Percentiles rank a stretch among this genome's conserved stretches.
phyloP scores from a whole-genome alignment of 2,329 filamentous ascomycete genomes.

The Metarhizium anisopliae region DNA sequence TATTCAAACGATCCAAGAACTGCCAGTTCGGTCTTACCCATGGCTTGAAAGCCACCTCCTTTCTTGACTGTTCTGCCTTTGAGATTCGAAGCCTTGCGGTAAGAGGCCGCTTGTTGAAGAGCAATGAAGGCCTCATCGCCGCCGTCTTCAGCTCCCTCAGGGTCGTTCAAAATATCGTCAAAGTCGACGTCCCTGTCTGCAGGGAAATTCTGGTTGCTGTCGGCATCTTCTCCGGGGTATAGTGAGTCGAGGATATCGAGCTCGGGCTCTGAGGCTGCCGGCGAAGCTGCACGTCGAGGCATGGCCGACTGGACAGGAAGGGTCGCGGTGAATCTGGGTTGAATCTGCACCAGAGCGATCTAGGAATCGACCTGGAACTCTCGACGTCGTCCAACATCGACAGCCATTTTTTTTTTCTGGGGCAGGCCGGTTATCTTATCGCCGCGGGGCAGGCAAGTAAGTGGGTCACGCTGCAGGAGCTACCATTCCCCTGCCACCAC shows the following conservation, averaged over 20 bases:
- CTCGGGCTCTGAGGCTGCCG: conserved; percentile 78
- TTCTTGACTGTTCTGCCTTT: conserved; percentile 88
- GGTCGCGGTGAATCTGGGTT: neutral
- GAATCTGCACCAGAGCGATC: neutral
- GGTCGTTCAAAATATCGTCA: conserved; percentile 51
- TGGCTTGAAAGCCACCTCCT: conserved; percentile 90
- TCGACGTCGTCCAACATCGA: neutral
- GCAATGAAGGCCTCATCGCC: conserved; percentile 88
- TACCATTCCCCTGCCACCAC: neutral
- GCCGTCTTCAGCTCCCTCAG: conserved; percentile 40
- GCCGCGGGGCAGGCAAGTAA: conserved; percentile 17
- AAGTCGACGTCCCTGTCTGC: conserved; percentile 44
- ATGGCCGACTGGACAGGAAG: conserved; percentile 34
- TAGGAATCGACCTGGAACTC: neutral
- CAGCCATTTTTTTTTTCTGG: conserved; percentile 22
- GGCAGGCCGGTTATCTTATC: conserved; percentile 29
- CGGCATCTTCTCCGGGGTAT: conserved; percentile 52
- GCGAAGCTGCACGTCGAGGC: conserved; percentile 67
- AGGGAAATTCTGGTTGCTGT: conserved; percentile 27
- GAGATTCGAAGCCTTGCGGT: conserved; percentile 72
- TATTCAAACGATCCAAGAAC: too few relatives aligned
- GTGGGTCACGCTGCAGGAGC: conserved; percentile 3
- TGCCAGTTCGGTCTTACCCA: conserved; percentile 47
- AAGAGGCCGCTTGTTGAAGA: conserved; percentile 74
- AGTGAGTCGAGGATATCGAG: conserved; percentile 80